A percentile compares a stretch with the other conserved stretches of the same genome.
Evolutionary conservation across 495 filamentous ascomycete genomes (phyloP).

Genomic region (Parathielavia hyrcaniae): DNA sequence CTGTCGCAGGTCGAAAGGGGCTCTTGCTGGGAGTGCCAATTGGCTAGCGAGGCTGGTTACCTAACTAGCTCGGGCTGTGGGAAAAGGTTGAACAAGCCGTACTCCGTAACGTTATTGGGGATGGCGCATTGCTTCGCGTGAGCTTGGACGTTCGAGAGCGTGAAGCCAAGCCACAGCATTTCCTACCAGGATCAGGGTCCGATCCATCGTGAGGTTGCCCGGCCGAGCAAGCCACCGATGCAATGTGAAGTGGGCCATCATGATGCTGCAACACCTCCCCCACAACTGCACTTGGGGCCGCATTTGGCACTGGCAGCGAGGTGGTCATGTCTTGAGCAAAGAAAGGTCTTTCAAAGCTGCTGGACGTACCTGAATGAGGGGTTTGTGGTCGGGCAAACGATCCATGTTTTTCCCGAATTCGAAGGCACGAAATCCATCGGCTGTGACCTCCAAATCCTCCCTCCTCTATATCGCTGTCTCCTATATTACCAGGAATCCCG

Average conservation of each 20-base stretch:
- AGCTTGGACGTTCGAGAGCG: background rate
- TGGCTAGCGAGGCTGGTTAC: too few species aligned
- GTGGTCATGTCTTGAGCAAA: background rate
- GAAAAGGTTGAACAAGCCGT: slow-evolving; percentile 10
- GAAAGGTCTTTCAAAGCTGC: too few species aligned
- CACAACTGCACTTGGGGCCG: slow-evolving; percentile 6
- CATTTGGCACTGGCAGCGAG: slow-evolving; percentile 3
- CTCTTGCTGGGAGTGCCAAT: slow-evolving; percentile 20
- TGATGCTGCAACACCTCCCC: background rate
- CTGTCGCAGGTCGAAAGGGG: slow-evolving; percentile 10
- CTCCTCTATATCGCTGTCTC: background rate
- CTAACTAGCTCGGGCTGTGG: slow-evolving; percentile 20
- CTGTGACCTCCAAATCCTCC: slow-evolving; percentile 10
- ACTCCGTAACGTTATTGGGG: slow-evolving; percentile 3
- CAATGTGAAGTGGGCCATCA: too few species aligned
- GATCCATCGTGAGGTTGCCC: slow-evolving; percentile 17
- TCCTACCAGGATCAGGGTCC: background rate
- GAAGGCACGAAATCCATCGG: slow-evolving; percentile 10
- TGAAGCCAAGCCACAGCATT: background rate
- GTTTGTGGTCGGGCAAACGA: too few species aligned
- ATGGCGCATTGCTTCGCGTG: slow-evolving; percentile 7
- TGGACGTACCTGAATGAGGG: too few species aligned
- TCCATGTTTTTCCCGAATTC: slow-evolving; percentile 6
- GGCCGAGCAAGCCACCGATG: slow-evolving; percentile 20
- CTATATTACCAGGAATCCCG: slow-evolving; percentile 8